Evolutionary conservation across 257 asterid species (phyloP), one percentile per base, ranked within the genome.

Genomic region (Henckelia pumila): DNA sequence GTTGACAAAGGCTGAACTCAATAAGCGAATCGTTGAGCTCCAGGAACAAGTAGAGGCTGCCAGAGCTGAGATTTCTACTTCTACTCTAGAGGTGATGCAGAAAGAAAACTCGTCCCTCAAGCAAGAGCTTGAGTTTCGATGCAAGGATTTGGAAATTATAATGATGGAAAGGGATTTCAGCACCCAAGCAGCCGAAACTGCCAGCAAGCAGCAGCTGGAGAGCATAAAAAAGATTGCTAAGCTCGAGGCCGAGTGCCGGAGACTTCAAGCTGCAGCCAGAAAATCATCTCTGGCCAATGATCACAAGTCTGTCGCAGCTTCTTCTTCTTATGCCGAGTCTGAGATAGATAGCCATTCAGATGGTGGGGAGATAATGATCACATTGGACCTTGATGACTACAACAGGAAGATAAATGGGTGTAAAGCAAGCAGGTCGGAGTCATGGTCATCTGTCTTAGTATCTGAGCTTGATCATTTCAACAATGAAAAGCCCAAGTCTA

Each of bases 121-220:
- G 75, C 79, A 71, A 61, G 86, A 83, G 71, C 84, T 89, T 26
- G 61, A 61, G 32, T 69, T 82, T 57, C 71, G 35, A 8, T 71
- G 73, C 8, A 86, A 85, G 74, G 90, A 83, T 74, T 74, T 87
- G 6, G 85, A 82, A 72, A 44, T 80, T 58, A 76, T 73, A 69
- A 79, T 73, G 6, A 26, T 79, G 16, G 96, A 89, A 76, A 75
- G 92, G 81, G 95, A 89, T 67, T 83, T 87, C 71, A 87, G 88
- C 81, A 83, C 82, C 55, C 83, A 80, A 73, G 85, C 90, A 50
- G 96, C 96, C 16, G 96, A 89, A 79, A 66, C 82, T 29, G 88
- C 92, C 40, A 87, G 95, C 76, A 89, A 85, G 83, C 84, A 76
- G 71, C 96, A 87, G 67, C 73, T 89, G 29, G 96, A 83, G 68